These are phyloP conservation scores for Tubosaeta sp. DNA, from an alignment of 768 basidiomycete species.

Conservation along the genomic window DNA sequence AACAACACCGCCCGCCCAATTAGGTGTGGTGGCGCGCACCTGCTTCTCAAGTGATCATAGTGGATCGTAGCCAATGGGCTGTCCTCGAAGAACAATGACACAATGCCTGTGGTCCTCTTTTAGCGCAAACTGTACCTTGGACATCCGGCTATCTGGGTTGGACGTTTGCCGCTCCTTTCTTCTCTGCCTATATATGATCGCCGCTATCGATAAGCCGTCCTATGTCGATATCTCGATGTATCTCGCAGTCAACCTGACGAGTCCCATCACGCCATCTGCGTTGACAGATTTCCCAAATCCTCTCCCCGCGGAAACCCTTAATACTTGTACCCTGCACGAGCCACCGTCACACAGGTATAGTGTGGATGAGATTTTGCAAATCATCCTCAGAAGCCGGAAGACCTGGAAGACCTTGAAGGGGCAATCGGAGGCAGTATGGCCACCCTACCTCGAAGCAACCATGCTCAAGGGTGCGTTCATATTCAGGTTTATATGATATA, in stretches of 20 bases:
- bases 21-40: background rate
- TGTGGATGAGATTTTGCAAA: conserved; percentile 54
- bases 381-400: conserved; percentile 65
- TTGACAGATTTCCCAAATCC: background rate
- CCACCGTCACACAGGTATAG: conserved; percentile 15
- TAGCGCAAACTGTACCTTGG: conserved; percentile 7
- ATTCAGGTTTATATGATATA: conserved; percentile 7
- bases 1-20: conserved; percentile 18
- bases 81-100: conserved; percentile 6
- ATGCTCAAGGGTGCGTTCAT: conserved; percentile 60
- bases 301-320: conserved; percentile 5
- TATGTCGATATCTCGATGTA: conserved; percentile 16
- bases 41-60: conserved; percentile 3
- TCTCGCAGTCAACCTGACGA: conserved; percentile 1
- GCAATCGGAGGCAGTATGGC: conserved; percentile 70
- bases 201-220: background rate
- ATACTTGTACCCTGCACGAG: conserved; percentile 12
- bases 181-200: conserved; percentile 25
- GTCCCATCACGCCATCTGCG: conserved; percentile 3
- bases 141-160: conserved; percentile 19
- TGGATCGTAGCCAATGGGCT: background rate
- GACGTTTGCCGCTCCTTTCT: conserved; percentile 17
- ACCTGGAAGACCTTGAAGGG: conserved; percentile 74
- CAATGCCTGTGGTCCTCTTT: conserved; percentile 8
- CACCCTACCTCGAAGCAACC: conserved; percentile 72